These are phyloP conservation scores for Lathyrus aphaca DNA, from an alignment of 306 rosid species.

Conservation along the genomic window DNA sequence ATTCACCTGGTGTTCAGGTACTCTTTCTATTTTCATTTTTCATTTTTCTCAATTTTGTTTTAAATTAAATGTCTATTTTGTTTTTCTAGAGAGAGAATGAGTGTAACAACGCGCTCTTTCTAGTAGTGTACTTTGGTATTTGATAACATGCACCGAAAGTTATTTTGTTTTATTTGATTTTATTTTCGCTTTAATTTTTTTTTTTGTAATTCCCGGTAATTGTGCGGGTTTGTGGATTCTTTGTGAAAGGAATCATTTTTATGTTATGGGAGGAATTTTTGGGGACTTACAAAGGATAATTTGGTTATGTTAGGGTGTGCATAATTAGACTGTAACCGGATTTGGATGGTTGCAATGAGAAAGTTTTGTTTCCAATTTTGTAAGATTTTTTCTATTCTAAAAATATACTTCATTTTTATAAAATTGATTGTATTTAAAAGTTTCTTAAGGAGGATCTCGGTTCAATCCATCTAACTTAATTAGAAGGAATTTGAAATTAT, in stretches of 20 bases:
- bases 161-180: conserved; percentile 6
- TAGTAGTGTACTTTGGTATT: not conserved
- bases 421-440: too few relatives aligned
- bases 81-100: too few relatives aligned
- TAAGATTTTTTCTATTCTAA: too few relatives aligned
- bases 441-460: too few relatives aligned
- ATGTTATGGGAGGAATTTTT: conserved; percentile 1
- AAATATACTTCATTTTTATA: too few relatives aligned
- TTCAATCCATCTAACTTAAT: too few relatives aligned
- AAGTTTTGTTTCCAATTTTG: not conserved
- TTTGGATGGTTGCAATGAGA: not conserved
- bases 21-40: not conserved
- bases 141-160: conserved; percentile 38
- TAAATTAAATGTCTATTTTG: not conserved
- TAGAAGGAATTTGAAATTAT: too few relatives aligned
- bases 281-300: not conserved
- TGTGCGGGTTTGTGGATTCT: conserved; percentile 2
- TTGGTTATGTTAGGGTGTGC: not conserved
- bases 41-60: not conserved
- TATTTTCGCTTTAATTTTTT: conserved; percentile 5
- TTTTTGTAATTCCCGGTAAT: not conserved
- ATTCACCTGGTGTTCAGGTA: conserved; percentile 92
- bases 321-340: not conserved
- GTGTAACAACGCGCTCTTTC: conserved; percentile 17
- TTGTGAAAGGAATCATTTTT: conserved; percentile 4